Evolutionary conservation across 2,329 filamentous ascomycete genomes (phyloP), one percentile per base, ranked within the genome.

Genomic region (Sclerotinia borealis): DNA sequence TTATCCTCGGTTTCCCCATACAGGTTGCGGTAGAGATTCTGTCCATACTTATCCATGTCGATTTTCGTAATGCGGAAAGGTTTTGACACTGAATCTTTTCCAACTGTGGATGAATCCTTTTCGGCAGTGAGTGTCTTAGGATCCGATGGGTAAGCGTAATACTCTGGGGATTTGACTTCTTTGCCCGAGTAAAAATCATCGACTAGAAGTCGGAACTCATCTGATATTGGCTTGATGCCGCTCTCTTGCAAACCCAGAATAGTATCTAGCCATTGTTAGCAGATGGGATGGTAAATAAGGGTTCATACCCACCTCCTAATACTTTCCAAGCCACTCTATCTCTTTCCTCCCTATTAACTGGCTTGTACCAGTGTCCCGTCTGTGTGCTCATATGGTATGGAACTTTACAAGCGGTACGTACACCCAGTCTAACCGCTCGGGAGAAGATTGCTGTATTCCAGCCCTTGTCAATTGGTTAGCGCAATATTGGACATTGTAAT

Each of bases 381-480:
- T 25, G 3, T 17, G 13, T 34, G 4, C 29, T 25, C 39, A 56
- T 22, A 39, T 34, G 11, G 39, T 56, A 56, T 45, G 54, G 54
- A 45, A 56, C 54, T 34, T 7, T 17, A 22, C 31, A 45, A 56
- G 54, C 27, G n/a, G 9, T 3, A 22, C 29, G 27, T 34, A 56
- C 27, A 2, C 54, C 39, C n/a, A 56, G 29, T 45, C 54, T 43
- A 34, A 56, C 39, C 17, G 54, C 39, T 9, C 54, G 39, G n/a
- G 54, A 45, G 19, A 56, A 56, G 7, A 56, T 56, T 34, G 54
- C 39, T 56, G 54, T 19, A 45, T 34, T 45, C 54, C 54, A 56
- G 2, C 54, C 54, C 54, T 56, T 34, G n/a, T 45, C 13, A 45
- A 45, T 11, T 45, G 8, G n/a, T 55, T 34, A 56, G 54, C 39